Conservation (phyloP, 306 rosid species). For the Acacia crassicarpa region DNA sequence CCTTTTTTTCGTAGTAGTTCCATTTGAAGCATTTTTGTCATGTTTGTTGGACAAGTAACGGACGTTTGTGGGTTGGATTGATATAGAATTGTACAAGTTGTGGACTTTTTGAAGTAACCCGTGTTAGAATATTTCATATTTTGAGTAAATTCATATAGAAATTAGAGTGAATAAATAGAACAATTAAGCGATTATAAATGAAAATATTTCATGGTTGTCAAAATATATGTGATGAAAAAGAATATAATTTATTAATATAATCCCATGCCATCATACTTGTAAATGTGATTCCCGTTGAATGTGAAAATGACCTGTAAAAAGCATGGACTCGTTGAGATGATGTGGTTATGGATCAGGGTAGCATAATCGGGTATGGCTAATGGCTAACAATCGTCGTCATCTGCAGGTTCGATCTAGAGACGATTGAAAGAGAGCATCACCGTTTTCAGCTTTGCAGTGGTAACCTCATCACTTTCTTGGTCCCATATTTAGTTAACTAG, state of each 20-base stretch:
- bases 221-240: background rate
- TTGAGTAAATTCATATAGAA: background rate
- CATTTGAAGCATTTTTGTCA: background rate
- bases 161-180: background rate
- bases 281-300: background rate
- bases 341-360: background rate
- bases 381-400: background rate
- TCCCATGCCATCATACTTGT: no score
- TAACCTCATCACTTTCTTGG: background rate
- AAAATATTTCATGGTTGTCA: background rate
- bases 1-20: background rate
- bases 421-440: background rate
- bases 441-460: background rate
- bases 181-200: background rate
- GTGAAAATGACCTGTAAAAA: background rate
- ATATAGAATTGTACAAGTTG: background rate
- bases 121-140: background rate
- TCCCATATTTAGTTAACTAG: background rate
- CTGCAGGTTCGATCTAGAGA: background rate
- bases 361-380: background rate
- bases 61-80: background rate
- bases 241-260: no score
- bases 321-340: background rate
- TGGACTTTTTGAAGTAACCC: background rate
- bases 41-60: background rate